Conservation (phyloP, 805 yeast genomes). For the Candida incommunis region DNA sequence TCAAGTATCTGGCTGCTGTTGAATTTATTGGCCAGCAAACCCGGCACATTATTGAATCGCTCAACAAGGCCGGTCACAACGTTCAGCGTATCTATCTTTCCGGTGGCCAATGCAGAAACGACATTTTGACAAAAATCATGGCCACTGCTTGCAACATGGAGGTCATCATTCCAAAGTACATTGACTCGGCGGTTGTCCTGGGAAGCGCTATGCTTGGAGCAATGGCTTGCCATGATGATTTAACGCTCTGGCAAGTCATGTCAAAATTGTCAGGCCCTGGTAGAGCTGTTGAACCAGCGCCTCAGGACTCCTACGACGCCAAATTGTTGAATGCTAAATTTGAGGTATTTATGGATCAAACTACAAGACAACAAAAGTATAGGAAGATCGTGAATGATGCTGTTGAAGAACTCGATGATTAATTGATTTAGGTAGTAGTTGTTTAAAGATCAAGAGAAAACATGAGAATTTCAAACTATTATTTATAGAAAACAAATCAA, state of each 20-base stretch:
- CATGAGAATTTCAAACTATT: no score
- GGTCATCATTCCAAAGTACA: constrained; percentile 82
- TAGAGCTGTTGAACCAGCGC: constrained; percentile 55
- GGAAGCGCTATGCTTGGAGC: constrained; percentile 95
- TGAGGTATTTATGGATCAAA: constrained; percentile 77
- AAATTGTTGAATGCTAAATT: constrained; percentile 65
- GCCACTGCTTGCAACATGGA: constrained; percentile 92
- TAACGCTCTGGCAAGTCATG: constrained; percentile 73
- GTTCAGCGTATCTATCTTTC: constrained; percentile 71
- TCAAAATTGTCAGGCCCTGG: constrained; percentile 73
- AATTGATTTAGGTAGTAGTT: no score
- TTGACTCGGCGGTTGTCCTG: constrained; percentile 93
- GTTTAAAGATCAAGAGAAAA: no score
- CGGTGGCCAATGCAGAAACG: constrained; percentile 95
- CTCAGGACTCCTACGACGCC: constrained; percentile 46
- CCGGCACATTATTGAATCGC: constrained; percentile 79
- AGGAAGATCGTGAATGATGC: constrained; percentile 26
- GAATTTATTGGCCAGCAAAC: constrained; percentile 98
- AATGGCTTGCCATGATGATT: constrained; percentile 60
- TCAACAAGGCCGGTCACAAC: constrained; percentile 68
- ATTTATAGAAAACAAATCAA: no score
- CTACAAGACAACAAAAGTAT: constrained; percentile 64
- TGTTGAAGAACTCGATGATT: background rate
- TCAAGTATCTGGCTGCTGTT: constrained; percentile 82
- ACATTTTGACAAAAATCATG: constrained; percentile 71